Conservation (phyloP, 306 rosid species). For the Trifolium dubium region DNA sequence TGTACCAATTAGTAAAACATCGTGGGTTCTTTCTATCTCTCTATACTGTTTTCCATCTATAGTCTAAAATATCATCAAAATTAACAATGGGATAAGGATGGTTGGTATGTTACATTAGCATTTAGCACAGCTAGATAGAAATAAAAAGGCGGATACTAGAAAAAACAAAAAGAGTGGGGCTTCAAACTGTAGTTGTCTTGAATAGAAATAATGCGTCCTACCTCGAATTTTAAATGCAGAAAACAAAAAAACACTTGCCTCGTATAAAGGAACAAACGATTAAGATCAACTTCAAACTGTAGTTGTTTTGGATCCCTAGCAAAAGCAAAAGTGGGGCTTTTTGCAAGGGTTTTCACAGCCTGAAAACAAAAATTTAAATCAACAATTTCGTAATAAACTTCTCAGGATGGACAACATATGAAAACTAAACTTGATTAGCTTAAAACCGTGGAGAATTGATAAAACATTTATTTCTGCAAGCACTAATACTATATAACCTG, state of each 20-base stretch:
- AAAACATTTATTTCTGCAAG: background rate
- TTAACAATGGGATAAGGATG: background rate
- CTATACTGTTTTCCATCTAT: no score
- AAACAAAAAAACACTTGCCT: slow-evolving; percentile 52
- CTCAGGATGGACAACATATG: slow-evolving; percentile 12
- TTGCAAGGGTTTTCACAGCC: slow-evolving; percentile 76
- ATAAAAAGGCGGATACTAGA: background rate
- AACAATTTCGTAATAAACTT: slow-evolving; percentile 16
- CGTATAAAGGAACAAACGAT: slow-evolving; percentile 81
- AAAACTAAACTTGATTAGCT: background rate
- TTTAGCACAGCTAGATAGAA: background rate
- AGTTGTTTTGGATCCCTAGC: slow-evolving; percentile 73
- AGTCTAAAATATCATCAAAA: background rate
- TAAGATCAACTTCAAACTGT: slow-evolving; percentile 78
- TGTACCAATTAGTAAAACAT: background rate
- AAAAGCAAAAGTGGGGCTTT: slow-evolving; percentile 63
- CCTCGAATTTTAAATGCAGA: slow-evolving; percentile 9
- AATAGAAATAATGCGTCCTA: background rate
- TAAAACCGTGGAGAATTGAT: slow-evolving; percentile 5
- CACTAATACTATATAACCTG: slow-evolving; percentile 13
- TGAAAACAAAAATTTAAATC: slow-evolving; percentile 41
- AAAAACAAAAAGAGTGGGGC: background rate
- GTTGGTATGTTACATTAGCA: background rate
- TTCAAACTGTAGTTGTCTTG: no score
- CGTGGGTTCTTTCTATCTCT: background rate